These are phyloP conservation scores for Cochliopodium minus DNA, from an alignment of 208 protist species.

Conservation along the genomic window DNA sequence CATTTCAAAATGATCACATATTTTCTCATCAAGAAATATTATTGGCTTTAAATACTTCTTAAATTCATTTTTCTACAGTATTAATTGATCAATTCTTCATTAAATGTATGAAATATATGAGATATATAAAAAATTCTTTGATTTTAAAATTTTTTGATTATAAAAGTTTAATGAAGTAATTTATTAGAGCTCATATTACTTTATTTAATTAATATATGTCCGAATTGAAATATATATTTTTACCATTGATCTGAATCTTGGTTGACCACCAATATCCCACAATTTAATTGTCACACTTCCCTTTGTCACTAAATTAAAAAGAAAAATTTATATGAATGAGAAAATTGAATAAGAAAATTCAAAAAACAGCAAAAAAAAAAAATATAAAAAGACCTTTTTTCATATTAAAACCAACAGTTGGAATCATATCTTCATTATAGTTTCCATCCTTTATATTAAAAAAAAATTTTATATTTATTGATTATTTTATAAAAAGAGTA, in stretches of 20 bases:
- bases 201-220: too few relatives aligned
- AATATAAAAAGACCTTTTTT: constrained; percentile 54
- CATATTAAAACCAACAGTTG: constrained; percentile 77
- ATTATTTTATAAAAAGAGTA: too few relatives aligned
- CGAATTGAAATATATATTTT: too few relatives aligned
- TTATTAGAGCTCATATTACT: too few relatives aligned
- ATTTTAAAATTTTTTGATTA: too few relatives aligned
- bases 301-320: background rate
- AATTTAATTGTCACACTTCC: constrained; percentile 68
- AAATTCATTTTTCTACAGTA: too few relatives aligned
- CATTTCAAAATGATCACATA: background rate
- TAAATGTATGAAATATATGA: too few relatives aligned
- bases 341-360: constrained; percentile 13
- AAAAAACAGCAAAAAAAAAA: background rate
- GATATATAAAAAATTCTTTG: too few relatives aligned
- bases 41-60: background rate
- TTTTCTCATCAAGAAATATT: background rate
- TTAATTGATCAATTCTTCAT: too few relatives aligned
- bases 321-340: background rate
- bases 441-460: background rate
- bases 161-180: too few relatives aligned
- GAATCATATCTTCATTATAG: constrained; percentile 56
- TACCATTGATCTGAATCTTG: constrained; percentile 54
- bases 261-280: constrained; percentile 74
- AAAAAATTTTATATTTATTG: too few relatives aligned